phyloP scores from a whole-genome alignment of 345 rosid species.

The Salix exigua region DNA sequence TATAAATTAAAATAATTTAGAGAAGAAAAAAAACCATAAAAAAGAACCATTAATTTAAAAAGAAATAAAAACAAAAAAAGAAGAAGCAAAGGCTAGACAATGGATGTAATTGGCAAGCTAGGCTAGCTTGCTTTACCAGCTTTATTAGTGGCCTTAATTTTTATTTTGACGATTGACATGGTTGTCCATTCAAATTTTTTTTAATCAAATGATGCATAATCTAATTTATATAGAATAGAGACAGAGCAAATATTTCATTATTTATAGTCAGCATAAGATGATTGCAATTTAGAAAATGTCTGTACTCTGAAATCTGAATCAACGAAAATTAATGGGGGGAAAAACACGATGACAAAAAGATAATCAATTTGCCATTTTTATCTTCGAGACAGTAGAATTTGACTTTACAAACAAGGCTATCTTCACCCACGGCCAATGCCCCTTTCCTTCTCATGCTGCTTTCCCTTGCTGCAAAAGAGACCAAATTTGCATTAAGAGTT shows the following conservation, averaged over 20 bases:
- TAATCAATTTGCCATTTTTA: slow-evolving; percentile 13
- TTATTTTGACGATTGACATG: too few species aligned
- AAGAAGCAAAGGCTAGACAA: too few species aligned
- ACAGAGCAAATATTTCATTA: slow-evolving; percentile 35
- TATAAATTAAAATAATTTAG: too few species aligned
- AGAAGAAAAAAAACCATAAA: too few species aligned
- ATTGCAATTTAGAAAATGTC: slow-evolving; percentile 24
- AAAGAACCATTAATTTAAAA: too few species aligned
- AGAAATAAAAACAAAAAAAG: too few species aligned
- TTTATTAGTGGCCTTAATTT: too few species aligned
- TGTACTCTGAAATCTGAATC: slow-evolving; percentile 23
- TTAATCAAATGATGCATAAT: too few species aligned
- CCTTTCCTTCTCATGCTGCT: slow-evolving; percentile 38
- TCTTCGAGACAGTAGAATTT: slow-evolving; percentile 9
- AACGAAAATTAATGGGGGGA: slow-evolving; percentile 23
- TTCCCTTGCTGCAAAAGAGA: slow-evolving; percentile 48
- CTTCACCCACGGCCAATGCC: slow-evolving; percentile 10
- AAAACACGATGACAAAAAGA: slow-evolving; percentile 19
- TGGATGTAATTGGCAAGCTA: too few species aligned
- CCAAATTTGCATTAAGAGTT: neutral
- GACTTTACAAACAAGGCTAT: slow-evolving; percentile 26
- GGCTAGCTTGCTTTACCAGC: too few species aligned
- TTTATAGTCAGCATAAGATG: slow-evolving; percentile 24
- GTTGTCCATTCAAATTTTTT: too few species aligned
- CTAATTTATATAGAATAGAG: neutral